Conservation (phyloP, 768 basidiomycete genomes). For the Hypholoma sublateritium region DNA sequence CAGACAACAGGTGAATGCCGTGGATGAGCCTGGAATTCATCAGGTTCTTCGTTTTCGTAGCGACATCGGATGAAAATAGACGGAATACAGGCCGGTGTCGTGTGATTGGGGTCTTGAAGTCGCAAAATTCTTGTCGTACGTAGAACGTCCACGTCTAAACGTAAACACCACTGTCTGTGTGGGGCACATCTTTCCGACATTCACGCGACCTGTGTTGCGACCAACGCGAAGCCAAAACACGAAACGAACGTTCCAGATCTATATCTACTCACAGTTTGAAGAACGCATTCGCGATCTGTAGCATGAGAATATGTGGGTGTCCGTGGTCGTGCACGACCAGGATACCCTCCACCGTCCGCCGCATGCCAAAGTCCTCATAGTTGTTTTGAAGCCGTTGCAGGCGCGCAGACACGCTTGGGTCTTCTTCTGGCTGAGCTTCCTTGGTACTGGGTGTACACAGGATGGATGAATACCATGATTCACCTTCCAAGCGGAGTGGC, state of each 20-base stretch:
- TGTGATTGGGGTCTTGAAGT: not conserved
- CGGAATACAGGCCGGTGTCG: not conserved
- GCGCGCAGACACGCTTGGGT: constrained; percentile 92
- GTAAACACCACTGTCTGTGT: not conserved
- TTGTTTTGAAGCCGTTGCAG: constrained; percentile 93
- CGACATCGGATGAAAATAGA: not conserved
- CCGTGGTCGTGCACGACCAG: constrained; percentile 95
- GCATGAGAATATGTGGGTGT: constrained; percentile 95
- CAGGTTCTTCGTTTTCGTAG: not conserved
- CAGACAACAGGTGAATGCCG: too few relatives aligned
- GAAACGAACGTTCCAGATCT: not conserved
- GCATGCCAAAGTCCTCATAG: constrained; percentile 97
- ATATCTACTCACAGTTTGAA: constrained; percentile 83
- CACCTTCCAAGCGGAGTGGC: not conserved
- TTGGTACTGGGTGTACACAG: constrained; percentile 63
- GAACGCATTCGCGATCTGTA: constrained; percentile 98
- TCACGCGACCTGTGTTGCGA: not conserved
- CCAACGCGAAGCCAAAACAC: not conserved
- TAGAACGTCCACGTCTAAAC: not conserved
- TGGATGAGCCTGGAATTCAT: not conserved
- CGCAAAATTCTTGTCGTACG: not conserved
- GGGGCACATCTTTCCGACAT: not conserved
- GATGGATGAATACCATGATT: constrained; percentile 9
- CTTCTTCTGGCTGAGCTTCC: constrained; percentile 96
- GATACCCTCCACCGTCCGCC: constrained; percentile 89